A percentile compares a stretch with the other conserved stretches of the same genome.
These are phyloP conservation scores for Nothophaeocryptopus gaeumannii DNA, from an alignment of 2,329 filamentous ascomycete genomes.

Conservation along the genomic window DNA sequence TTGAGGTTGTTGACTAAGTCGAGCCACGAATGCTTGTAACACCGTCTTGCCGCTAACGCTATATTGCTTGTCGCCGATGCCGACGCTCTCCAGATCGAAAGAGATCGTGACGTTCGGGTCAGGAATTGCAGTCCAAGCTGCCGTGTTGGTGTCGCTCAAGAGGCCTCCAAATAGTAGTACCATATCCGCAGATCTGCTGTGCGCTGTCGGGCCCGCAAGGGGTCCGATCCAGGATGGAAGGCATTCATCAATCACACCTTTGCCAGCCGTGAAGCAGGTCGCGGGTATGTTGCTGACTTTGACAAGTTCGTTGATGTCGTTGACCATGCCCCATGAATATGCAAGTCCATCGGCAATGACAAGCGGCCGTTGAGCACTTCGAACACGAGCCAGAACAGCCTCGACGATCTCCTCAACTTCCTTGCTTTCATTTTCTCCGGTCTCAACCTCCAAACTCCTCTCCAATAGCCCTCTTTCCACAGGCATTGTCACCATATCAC, in stretches of 20 bases:
- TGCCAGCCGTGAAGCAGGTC: constrained; percentile 50
- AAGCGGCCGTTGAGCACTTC: constrained; percentile 40
- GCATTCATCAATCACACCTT: constrained; percentile 52
- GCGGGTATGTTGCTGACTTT: constrained; percentile 48
- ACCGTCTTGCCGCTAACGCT: constrained; percentile 21
- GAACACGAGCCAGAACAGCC: constrained; percentile 38
- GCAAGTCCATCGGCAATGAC: constrained; percentile 54
- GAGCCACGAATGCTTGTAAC: not conserved
- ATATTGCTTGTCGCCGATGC: constrained; percentile 33
- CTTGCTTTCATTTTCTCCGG: constrained; percentile 39
- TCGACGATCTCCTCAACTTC: constrained; percentile 17
- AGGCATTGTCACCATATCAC: constrained; percentile 12
- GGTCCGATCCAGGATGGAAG: constrained; percentile 50
- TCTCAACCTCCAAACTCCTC: constrained; percentile 25
- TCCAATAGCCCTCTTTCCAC: constrained; percentile 35
- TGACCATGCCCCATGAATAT: constrained; percentile 42
- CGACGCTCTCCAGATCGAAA: constrained; percentile 36
- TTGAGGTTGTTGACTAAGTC: no score
- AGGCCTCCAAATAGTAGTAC: constrained; percentile 17
- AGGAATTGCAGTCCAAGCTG: constrained; percentile 40
- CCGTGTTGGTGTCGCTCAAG: constrained; percentile 31
- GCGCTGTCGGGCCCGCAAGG: constrained; percentile 41
- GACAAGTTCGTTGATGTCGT: constrained; percentile 47
- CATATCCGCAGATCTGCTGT: constrained; percentile 14
- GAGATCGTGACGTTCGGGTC: constrained; percentile 35